Evolutionary conservation across 148 eudicot genomes (phyloP).

Genomic region (Vaccinium vitisidaea): DNA sequence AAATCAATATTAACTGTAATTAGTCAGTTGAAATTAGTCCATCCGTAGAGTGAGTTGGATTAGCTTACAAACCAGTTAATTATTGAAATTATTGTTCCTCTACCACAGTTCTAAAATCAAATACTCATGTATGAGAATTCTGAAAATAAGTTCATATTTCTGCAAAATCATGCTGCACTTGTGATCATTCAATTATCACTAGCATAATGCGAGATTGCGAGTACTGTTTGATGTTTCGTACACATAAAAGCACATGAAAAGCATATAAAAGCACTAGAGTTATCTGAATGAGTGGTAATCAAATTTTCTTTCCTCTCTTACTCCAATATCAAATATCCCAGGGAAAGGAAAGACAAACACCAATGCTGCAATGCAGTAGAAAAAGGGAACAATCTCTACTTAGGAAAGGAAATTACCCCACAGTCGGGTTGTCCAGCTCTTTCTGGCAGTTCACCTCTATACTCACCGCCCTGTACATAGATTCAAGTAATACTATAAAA

Average conservation of each 20-base stretch:
- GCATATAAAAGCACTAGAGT: neutral
- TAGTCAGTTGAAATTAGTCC: neutral
- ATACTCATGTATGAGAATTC: neutral
- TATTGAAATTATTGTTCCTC: neutral
- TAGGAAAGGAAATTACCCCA: conserved; percentile 44
- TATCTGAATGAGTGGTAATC: neutral
- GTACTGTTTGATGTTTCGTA: neutral
- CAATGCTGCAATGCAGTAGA: neutral
- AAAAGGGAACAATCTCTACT: neutral
- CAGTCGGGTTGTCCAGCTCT: conserved; percentile 72
- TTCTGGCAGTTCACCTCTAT: conserved; percentile 50
- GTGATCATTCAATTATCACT: neutral
- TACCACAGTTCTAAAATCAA: neutral
- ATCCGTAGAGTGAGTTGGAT: neutral
- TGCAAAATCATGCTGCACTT: neutral
- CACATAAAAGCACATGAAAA: neutral
- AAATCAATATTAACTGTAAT: neutral
- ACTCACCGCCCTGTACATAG: conserved; percentile 22
- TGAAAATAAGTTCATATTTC: neutral
- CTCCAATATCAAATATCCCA: neutral
- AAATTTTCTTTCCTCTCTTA: neutral
- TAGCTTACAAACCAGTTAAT: neutral
- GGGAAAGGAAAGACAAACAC: conserved; percentile 4
- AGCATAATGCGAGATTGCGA: neutral
- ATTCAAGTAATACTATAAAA: neutral